Percentiles rank a stretch among this genome's conserved stretches.
Evolutionary conservation across 495 filamentous ascomycete species (phyloP).

Genomic region (Penicillium alfredii): DNA sequence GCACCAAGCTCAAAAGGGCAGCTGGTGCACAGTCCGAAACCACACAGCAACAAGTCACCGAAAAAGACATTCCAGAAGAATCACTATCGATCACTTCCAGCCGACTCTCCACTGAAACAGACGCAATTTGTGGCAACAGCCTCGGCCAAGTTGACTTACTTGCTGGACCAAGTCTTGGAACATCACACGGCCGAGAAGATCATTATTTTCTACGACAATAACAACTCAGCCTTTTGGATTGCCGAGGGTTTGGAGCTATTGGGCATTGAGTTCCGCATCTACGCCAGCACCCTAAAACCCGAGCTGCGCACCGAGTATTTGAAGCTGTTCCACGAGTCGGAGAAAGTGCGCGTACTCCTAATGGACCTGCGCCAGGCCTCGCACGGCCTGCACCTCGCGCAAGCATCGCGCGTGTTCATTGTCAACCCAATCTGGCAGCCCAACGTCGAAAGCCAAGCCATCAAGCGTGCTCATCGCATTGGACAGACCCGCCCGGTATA

Average conservation of each 20-base stretch:
- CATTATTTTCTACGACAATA: slow-evolving; percentile 85
- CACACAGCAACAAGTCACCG: slow-evolving; percentile 23
- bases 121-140: slow-evolving; percentile 70
- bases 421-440: slow-evolving; percentile 84
- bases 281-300: slow-evolving; percentile 62
- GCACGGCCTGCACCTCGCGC: slow-evolving; percentile 76
- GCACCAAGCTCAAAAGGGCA: slow-evolving; percentile 9
- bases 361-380: slow-evolving; percentile 89
- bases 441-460: slow-evolving; percentile 82
- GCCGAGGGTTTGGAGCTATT: slow-evolving; percentile 75
- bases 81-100: slow-evolving; percentile 27
- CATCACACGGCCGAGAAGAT: slow-evolving; percentile 74
- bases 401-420: slow-evolving; percentile 84
- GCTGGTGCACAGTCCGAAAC: slow-evolving; percentile 18
- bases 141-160: slow-evolving; percentile 82
- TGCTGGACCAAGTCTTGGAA: slow-evolving; percentile 63
- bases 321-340: slow-evolving; percentile 64
- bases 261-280: slow-evolving; percentile 74
- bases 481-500: slow-evolving; percentile 74
- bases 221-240: slow-evolving; percentile 77
- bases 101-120: slow-evolving; percentile 49
- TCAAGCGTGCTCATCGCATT: slow-evolving; percentile 86
- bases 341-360: slow-evolving; percentile 62
- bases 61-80: slow-evolving; percentile 36
- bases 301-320: slow-evolving; percentile 64